A percentile compares a stretch with the other conserved stretches of the same genome.
Conservation (phyloP, 176 grass and related monocot species). For the Avena atlantica region DNA sequence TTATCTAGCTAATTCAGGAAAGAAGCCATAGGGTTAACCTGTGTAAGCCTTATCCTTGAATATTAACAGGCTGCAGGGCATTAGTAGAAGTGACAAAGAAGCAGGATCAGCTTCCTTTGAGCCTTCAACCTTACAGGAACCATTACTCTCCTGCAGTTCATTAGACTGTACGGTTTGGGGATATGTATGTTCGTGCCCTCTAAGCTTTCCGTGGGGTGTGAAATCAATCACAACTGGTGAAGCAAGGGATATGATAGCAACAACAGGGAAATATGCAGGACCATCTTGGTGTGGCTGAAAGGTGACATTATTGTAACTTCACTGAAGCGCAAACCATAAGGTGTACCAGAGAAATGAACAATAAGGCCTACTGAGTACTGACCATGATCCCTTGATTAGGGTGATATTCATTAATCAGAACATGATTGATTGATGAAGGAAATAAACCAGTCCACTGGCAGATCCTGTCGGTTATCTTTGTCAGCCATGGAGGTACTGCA, state of each 20-base stretch:
- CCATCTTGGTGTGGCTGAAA: slow-evolving; percentile 82
- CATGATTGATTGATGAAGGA: slow-evolving; percentile 88
- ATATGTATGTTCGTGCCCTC: slow-evolving; percentile 38
- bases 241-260: slow-evolving; percentile 89
- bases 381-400: slow-evolving; percentile 98
- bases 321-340: background rate
- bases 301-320: background rate
- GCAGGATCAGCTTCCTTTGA: slow-evolving; percentile 22
- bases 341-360: background rate
- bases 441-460: slow-evolving; percentile 74
- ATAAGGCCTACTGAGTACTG: slow-evolving; percentile 26
- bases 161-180: background rate
- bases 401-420: slow-evolving; percentile 90
- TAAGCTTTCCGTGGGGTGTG: slow-evolving; percentile 65
- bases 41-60: slow-evolving; percentile 88
- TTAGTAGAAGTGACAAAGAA: slow-evolving; percentile 62
- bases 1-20: background rate
- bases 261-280: slow-evolving; percentile 68
- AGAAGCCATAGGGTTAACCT: slow-evolving; percentile 44
- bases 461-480: slow-evolving; percentile 77
- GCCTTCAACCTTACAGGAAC: slow-evolving; percentile 2
- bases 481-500: slow-evolving; percentile 93
- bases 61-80: slow-evolving; percentile 74
- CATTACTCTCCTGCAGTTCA: slow-evolving; percentile 30
- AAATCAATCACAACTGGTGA: slow-evolving; percentile 87